phyloP scores from a whole-genome alignment of 257 asterid genomes.

The Nicotiana tabacum region DNA sequence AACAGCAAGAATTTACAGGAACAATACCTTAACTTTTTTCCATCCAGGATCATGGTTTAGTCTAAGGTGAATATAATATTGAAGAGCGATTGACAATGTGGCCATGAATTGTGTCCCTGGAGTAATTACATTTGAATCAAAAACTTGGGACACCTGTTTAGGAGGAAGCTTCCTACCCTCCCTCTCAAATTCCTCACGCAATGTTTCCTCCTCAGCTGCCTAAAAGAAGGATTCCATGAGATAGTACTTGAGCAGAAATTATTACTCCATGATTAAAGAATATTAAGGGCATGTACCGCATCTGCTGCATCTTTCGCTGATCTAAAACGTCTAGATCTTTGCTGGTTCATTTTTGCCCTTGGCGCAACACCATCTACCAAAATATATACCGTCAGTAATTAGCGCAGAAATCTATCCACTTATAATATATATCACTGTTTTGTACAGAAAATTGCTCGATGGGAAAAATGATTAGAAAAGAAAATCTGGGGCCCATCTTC shows the following conservation, averaged over 20 bases:
- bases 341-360: slow-evolving; percentile 67
- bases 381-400: neutral
- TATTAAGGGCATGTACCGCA: slow-evolving; percentile 22
- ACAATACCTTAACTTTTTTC: slow-evolving; percentile 46
- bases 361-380: slow-evolving; percentile 73
- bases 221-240: slow-evolving; percentile 15
- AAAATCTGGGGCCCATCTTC: neutral
- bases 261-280: neutral
- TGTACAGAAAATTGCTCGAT: neutral
- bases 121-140: slow-evolving; percentile 54
- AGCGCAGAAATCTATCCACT: neutral
- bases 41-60: slow-evolving; percentile 37
- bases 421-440: neutral
- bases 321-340: slow-evolving; percentile 46
- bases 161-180: slow-evolving; percentile 45
- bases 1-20: neutral
- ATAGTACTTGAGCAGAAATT: neutral
- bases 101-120: slow-evolving; percentile 65
- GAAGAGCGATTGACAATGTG: slow-evolving; percentile 30
- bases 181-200: slow-evolving; percentile 33
- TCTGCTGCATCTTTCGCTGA: slow-evolving; percentile 34
- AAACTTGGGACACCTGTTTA: slow-evolving; percentile 35
- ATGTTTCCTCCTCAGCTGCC: slow-evolving; percentile 39
- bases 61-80: slow-evolving; percentile 26
- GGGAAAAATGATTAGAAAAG: neutral